Evolutionary conservation across 1,284 basidiomycete species (phyloP).

Genomic region (Phenoliferia sp.): DNA sequence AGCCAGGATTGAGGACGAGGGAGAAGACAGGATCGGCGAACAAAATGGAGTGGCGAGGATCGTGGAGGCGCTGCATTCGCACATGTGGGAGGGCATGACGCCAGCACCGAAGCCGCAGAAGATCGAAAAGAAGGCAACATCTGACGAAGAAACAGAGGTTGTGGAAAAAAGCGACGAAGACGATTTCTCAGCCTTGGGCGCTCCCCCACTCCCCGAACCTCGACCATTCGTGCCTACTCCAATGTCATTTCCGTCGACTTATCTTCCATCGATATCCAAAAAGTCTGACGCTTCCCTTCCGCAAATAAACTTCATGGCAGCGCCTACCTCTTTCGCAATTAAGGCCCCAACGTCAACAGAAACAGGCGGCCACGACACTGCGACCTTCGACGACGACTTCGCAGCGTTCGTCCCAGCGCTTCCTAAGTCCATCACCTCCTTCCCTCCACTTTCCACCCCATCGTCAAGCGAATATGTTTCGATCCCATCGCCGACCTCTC

Average conservation of each 20-base stretch:
- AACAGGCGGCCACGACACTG: not conserved
- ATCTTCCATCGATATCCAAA: conserved; percentile 9
- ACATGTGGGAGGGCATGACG: conserved; percentile 19
- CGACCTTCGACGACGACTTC: conserved; percentile 27
- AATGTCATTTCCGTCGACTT: conserved; percentile 4
- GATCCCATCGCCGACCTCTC: not conserved
- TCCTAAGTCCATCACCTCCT: not conserved
- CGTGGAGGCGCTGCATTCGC: conserved; percentile 16
- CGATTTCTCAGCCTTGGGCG: conserved; percentile 38
- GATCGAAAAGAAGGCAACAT: not conserved
- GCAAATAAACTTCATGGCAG: not conserved
- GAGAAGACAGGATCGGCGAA: not conserved
- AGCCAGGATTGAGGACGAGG: not conserved
- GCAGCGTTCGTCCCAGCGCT: conserved; percentile 17
- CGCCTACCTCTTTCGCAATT: not conserved
- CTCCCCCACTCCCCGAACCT: not conserved
- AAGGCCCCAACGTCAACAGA: not conserved
- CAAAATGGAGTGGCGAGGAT: conserved; percentile 5
- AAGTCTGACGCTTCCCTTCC: not conserved
- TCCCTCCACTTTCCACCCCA: not conserved
- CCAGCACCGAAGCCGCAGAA: not conserved
- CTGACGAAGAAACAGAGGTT: conserved; percentile 40
- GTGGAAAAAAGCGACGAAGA: conserved; percentile 53
- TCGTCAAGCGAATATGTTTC: too few species aligned
- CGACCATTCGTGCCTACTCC: not conserved